Base-by-base conservation (phyloP, 1,139 yeast species). In the Geotrichum bryndzae region DNA sequence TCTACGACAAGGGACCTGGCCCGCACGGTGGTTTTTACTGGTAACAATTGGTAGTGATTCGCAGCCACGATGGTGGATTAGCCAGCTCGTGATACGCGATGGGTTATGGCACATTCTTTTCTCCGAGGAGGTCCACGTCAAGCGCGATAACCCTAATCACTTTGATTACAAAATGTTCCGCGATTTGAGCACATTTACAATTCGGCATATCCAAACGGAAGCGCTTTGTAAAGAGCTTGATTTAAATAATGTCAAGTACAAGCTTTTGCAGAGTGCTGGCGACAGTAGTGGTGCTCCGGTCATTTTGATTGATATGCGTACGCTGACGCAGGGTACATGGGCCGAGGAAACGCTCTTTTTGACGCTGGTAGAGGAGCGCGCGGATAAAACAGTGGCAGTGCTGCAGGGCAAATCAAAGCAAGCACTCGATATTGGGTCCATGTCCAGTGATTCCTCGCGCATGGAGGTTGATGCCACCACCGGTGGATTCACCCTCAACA, bases 11-110 rank as follows among this genome's bases (percentile, higher is more conserved):
- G 69, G 74, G 1, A 61, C 63, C 7, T 74, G 77, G 77, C 69
- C 77, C 0, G 63, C 65, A 0, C 70, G 72, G 18, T 76, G 79
- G 78, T 75, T 71, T 60, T 63, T 76, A 27, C 65, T 74, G 3
- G 76, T 73, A 1, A 68, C 73, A 0, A 60, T 74, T 6, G 66
- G 67, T n/a, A 66, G 66, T 27, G 57, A 60, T 27, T 66, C 63
- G 50, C 63, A 46, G 27, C 73, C 74, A 1, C 63, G 64, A 22
- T 73, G 76, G 75, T 72, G 68, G 67, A 68, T 73, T 35, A 68
- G 72, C 56, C 71, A 71, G 56, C 63, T 73, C 51, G 66, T 69
- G 35, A 68, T 70, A 51, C 68, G 69, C 56, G 74, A 71, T 25
- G 67, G 68, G 27, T 57, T 64, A 6, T 72, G 75, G 75, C 59